These are phyloP conservation scores for Penicillium crustosum DNA, from an alignment of 2,329 filamentous ascomycete genomes.

Conservation along the genomic window DNA sequence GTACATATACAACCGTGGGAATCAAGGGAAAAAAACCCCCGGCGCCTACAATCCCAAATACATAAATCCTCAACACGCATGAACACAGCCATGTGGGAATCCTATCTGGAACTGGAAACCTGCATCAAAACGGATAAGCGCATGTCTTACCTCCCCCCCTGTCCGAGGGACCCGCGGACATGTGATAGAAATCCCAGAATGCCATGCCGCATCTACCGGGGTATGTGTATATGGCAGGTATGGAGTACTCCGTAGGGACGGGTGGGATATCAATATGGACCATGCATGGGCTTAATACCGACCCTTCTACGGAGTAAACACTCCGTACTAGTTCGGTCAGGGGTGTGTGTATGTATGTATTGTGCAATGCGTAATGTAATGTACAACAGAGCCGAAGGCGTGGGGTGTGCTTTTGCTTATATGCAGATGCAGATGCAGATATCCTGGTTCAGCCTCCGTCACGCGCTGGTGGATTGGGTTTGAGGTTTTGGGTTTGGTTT, in stretches of 20 bases:
- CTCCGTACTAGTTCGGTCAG: background rate
- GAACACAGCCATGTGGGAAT: constrained; percentile 8
- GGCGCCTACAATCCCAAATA: background rate
- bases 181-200: background rate
- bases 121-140: constrained; percentile 4
- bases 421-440: constrained; percentile 1
- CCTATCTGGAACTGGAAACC: constrained; percentile 5
- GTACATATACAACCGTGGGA: background rate
- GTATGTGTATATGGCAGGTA: background rate
- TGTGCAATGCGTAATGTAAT: background rate
- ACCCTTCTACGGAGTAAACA: background rate
- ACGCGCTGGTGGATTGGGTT: background rate
- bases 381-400: background rate
- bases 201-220: constrained; percentile 1
- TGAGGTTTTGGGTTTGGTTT: background rate
- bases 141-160: background rate
- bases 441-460: constrained; percentile 1
- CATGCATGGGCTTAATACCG: background rate
- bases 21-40: background rate
- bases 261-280: background rate
- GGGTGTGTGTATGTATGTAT: background rate
- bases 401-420: background rate
- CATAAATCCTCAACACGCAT: background rate
- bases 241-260: background rate
- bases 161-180: background rate